Percentiles rank a stretch among this genome's conserved stretches.
phyloP scores from a whole-genome alignment of 2,329 filamentous ascomycete species.

The Sordariomycetes sp. region DNA sequence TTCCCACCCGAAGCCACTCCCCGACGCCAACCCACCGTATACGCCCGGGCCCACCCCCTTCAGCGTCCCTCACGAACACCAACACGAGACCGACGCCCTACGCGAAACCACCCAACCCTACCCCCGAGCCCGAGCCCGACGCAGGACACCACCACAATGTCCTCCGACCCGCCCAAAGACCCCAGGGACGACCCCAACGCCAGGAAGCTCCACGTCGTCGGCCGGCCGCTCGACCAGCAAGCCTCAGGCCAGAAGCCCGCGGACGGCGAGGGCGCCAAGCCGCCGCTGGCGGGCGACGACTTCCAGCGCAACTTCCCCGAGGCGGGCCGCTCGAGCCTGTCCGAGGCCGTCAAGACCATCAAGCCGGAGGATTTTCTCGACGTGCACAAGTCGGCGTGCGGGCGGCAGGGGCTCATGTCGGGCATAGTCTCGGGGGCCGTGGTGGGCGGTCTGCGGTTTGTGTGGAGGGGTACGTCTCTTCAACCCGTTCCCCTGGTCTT shows the following conservation, averaged over 20 bases:
- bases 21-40: too few species aligned
- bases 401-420: conserved; percentile 68
- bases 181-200: conserved; percentile 7
- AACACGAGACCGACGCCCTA: not conserved
- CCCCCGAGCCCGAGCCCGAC: not conserved
- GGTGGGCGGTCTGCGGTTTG: conserved; percentile 60
- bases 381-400: conserved; percentile 72
- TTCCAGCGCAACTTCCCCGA: conserved; percentile 11
- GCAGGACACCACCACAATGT: not conserved
- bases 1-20: too few species aligned
- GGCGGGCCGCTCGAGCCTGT: conserved; percentile 16
- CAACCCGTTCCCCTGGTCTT: not conserved
- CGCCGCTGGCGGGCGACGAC: conserved; percentile 4
- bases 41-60: too few species aligned
- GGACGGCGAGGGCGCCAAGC: not conserved
- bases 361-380: conserved; percentile 58
- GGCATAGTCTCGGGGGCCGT: conserved; percentile 75
- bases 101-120: not conserved
- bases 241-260: not conserved
- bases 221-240: conserved; percentile 19
- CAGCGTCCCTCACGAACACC: not conserved
- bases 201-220: conserved; percentile 25
- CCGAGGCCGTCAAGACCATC: conserved; percentile 56
- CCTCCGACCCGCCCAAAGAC: not conserved
- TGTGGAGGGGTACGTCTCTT: conserved; percentile 58